These are phyloP conservation scores for Ostreobium quekettii DNA, from an alignment of 139 green algal species.

Conservation along the genomic window DNA sequence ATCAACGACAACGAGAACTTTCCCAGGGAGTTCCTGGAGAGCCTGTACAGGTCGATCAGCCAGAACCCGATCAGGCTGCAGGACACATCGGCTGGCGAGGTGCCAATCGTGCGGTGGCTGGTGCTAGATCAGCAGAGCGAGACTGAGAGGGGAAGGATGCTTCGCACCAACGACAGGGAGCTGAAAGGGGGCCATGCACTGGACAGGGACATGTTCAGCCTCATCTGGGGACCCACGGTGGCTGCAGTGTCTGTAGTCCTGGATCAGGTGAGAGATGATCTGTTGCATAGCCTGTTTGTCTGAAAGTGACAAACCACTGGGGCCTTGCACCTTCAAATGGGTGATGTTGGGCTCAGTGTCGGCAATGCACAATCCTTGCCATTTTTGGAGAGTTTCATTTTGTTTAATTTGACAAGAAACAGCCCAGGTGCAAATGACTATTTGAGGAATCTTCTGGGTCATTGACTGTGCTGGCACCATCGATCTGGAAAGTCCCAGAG, in stretches of 20 bases:
- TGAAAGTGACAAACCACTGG: too few relatives aligned
- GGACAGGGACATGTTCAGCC: slow-evolving; percentile 82
- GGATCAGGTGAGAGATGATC: slow-evolving; percentile 49
- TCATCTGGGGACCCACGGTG: slow-evolving; percentile 82
- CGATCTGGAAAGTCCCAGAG: too few relatives aligned
- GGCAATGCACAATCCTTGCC: too few relatives aligned
- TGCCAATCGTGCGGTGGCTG: slow-evolving; percentile 4
- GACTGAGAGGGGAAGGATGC: not conserved
- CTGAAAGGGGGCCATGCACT: not conserved
- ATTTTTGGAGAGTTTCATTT: too few relatives aligned
- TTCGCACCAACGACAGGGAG: not conserved
- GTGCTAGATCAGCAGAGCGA: slow-evolving; percentile 12
- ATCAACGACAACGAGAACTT: slow-evolving; percentile 90
- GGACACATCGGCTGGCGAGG: not conserved
- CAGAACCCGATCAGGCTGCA: slow-evolving; percentile 2
- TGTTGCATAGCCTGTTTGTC: too few relatives aligned
- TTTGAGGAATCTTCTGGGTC: too few relatives aligned
- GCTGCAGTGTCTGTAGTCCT: slow-evolving; percentile 83
- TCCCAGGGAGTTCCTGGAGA: slow-evolving; percentile 61
- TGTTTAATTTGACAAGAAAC: too few relatives aligned
- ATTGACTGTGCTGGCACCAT: too few relatives aligned
- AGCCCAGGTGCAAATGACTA: too few relatives aligned
- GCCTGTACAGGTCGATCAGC: slow-evolving; percentile 51
- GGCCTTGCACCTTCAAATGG: too few relatives aligned
- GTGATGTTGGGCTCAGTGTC: too few relatives aligned